Percentiles rank a stretch among this genome's conserved stretches.
phyloP scores from a whole-genome alignment of 441 rosid genomes.

The Hura crepitans region DNA sequence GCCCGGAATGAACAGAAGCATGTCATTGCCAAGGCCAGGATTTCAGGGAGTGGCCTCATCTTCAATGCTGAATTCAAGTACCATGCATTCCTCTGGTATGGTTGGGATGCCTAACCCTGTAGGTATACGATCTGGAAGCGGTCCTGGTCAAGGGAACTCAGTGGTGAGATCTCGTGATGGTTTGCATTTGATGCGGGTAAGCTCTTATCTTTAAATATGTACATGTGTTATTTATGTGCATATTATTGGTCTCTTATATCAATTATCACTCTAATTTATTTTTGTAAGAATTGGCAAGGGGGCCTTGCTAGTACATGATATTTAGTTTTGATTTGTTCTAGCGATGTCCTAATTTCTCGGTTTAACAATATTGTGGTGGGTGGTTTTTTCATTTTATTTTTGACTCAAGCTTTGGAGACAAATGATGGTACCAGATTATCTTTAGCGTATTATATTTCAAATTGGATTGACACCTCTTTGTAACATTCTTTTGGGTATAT shows the following conservation, averaged over 20 bases:
- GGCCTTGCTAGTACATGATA: no score
- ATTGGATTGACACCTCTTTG: no score
- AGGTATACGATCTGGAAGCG: constrained; percentile 59
- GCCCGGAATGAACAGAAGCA: constrained; percentile 61
- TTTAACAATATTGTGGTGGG: background rate
- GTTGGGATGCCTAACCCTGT: constrained; percentile 67
- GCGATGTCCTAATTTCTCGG: background rate
- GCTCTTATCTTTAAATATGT: constrained; percentile 26
- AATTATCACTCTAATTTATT: background rate
- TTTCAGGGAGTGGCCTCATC: constrained; percentile 76
- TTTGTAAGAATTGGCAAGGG: background rate
- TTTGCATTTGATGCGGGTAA: constrained; percentile 76
- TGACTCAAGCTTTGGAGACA: background rate
- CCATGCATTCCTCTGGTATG: constrained; percentile 66
- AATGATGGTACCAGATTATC: no score
- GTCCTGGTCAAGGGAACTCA: constrained; percentile 68
- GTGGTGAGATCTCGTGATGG: constrained; percentile 75
- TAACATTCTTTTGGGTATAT: background rate
- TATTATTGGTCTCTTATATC: background rate
- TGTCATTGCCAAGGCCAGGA: constrained; percentile 79
- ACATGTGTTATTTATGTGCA: background rate
- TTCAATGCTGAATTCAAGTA: constrained; percentile 56
- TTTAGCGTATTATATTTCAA: no score
- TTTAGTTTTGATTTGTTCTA: background rate
- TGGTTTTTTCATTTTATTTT: background rate